Evolutionary conservation across 176 grass and related monocot species (phyloP).

Genomic region (Carex scoparia): DNA sequence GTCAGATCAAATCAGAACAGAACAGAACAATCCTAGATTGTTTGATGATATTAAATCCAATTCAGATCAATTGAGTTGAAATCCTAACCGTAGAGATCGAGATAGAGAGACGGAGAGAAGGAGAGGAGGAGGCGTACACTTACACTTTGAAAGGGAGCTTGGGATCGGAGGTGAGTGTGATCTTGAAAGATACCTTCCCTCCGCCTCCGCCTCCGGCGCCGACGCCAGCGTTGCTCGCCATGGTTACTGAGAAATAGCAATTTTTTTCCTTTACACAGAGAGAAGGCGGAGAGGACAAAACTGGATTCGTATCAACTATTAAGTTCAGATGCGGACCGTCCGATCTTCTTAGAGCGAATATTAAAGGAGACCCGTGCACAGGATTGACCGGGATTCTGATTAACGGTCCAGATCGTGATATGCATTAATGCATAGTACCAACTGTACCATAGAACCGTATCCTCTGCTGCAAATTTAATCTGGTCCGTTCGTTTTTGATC

Average conservation of each 20-base stretch:
- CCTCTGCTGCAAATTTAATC: no score
- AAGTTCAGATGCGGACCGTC: no score
- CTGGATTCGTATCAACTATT: no score
- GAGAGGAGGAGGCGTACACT: not conserved
- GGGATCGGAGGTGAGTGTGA: constrained; percentile 97
- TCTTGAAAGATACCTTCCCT: constrained; percentile 97
- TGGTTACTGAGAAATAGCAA: constrained; percentile 4
- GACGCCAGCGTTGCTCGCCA: constrained; percentile 23
- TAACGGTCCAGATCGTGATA: no score
- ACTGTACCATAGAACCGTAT: no score
- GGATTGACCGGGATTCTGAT: no score
- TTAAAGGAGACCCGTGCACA: no score
- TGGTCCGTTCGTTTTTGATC: no score
- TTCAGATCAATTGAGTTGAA: not conserved
- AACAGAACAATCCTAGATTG: not conserved
- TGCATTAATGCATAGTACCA: no score
- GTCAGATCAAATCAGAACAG: not conserved
- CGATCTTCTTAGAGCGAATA: no score
- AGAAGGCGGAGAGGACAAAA: not conserved
- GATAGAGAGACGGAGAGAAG: not conserved
- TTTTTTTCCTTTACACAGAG: not conserved
- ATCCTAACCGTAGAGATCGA: not conserved
- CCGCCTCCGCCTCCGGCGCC: not conserved
- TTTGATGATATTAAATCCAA: constrained; percentile 16
- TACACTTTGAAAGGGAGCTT: constrained; percentile 99